Percentiles rank a stretch among this genome's conserved stretches.
These are phyloP conservation scores for Hanseniaspora taiwanica DNA, from an alignment of 805 yeast genomes.

Conservation along the genomic window DNA sequence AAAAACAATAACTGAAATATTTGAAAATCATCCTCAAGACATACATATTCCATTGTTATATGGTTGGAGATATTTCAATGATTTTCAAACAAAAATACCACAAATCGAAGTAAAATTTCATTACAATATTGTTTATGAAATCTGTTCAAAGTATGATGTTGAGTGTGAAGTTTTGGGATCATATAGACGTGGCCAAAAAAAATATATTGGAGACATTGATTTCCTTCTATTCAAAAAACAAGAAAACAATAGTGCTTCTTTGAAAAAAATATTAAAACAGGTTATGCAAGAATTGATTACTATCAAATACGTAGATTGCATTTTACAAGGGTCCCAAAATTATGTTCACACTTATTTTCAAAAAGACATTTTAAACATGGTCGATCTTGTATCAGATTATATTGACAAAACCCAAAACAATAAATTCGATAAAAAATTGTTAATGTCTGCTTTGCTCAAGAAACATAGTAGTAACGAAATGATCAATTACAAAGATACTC, in stretches of 20 bases:
- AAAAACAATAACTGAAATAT: background rate
- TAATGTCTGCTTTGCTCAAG: too few species aligned
- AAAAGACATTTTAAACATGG: background rate
- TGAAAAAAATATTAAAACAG: slow-evolving; percentile 33
- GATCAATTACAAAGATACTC: too few species aligned
- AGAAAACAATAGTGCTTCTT: slow-evolving; percentile 13
- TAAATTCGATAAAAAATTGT: too few species aligned
- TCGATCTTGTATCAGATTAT: too few species aligned
- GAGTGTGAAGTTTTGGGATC: background rate
- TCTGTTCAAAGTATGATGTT: slow-evolving; percentile 13
- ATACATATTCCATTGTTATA: slow-evolving; percentile 6
- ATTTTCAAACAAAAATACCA: slow-evolving; percentile 33
- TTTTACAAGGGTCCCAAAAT: slow-evolving; percentile 28
- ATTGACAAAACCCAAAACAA: too few species aligned
- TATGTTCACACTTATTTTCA: slow-evolving; percentile 13
- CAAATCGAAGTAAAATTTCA: slow-evolving; percentile 33
- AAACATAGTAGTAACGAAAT: too few species aligned
- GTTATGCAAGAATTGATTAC: slow-evolving; percentile 35
- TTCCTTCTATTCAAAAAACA: background rate
- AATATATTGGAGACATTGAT: background rate
- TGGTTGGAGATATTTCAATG: slow-evolving; percentile 35
- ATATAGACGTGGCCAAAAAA: background rate
- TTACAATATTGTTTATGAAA: slow-evolving; percentile 20
- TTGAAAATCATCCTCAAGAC: background rate
- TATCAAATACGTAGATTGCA: slow-evolving; percentile 42